Evolutionary conservation across 805 yeast species (phyloP).

Genomic region (Ascoidea asiatica): DNA sequence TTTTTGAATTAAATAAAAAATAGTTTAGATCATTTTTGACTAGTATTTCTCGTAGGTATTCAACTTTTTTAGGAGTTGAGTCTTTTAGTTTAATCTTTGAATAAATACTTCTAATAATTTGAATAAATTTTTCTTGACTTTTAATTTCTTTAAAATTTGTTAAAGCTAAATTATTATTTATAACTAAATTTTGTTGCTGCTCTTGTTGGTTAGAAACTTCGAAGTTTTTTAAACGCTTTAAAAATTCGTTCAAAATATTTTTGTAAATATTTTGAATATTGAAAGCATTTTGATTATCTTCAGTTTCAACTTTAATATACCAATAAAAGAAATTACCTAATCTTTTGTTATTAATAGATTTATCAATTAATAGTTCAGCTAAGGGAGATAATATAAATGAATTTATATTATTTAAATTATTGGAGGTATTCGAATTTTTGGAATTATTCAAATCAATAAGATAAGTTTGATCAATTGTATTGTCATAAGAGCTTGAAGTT

Average conservation of each 20-base stretch:
- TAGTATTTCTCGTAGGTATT: constrained; percentile 45
- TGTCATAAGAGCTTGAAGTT: background rate
- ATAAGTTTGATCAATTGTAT: background rate
- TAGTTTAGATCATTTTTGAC: constrained; percentile 22
- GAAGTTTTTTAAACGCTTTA: constrained; percentile 13
- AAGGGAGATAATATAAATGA: constrained; percentile 35
- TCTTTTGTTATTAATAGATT: constrained; percentile 49
- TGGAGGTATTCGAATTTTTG: background rate
- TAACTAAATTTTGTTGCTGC: background rate
- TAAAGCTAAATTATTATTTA: background rate
- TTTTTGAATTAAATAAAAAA: constrained; percentile 20
- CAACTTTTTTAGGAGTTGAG: constrained; percentile 69
- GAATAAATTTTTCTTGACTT: constrained; percentile 57
- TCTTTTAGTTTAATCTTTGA: constrained; percentile 47
- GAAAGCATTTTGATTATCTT: constrained; percentile 36
- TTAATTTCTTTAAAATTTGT: constrained; percentile 5
- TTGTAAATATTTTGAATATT: constrained; percentile 19
- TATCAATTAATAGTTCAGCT: constrained; percentile 60
- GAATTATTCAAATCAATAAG: background rate
- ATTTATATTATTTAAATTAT: background rate
- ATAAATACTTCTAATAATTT: constrained; percentile 51
- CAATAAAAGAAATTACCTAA: constrained; percentile 82
- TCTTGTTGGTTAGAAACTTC: background rate
- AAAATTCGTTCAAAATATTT: constrained; percentile 33
- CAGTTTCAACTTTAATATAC: constrained; percentile 81